Percentiles rank a stretch among this genome's conserved stretches.
Evolutionary conservation across 768 basidiomycete species (phyloP).

Genomic region (Glaciozyma martinii): DNA sequence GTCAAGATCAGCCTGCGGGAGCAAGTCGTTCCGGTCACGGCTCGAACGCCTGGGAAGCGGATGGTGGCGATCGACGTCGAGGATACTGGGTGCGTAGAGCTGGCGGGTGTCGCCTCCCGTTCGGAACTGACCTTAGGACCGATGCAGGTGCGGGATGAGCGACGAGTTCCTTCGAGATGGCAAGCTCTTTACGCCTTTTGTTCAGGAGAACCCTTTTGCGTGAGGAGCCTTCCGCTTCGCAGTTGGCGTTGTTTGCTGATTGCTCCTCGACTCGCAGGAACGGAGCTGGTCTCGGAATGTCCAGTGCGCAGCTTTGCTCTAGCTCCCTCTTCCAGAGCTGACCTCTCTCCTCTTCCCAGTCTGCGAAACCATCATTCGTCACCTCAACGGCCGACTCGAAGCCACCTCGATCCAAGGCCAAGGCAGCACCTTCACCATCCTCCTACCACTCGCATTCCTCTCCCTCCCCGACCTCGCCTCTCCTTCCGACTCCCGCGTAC

Average conservation of each 20-base stretch:
- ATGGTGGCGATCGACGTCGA: not conserved
- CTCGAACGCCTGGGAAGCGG: not conserved
- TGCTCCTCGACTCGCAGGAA: not conserved
- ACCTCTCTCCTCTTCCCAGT: not conserved
- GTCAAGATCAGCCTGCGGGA: not conserved
- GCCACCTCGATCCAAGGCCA: not conserved
- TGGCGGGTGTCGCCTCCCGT: too few species aligned
- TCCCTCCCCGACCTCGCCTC: not conserved
- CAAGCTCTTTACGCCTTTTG: not conserved
- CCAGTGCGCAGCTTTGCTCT: not conserved
- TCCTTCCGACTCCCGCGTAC: not conserved
- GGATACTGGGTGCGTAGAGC: not conserved
- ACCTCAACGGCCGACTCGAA: not conserved
- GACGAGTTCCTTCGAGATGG: not conserved
- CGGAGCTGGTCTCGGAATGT: not conserved
- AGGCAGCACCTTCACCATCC: not conserved
- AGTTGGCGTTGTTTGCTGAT: not conserved
- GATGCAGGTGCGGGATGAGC: not conserved
- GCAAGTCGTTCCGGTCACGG: not conserved
- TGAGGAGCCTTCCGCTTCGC: not conserved
- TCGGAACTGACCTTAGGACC: not conserved
- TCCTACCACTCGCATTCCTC: not conserved
- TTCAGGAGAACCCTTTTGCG: not conserved
- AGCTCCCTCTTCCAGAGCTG: not conserved
- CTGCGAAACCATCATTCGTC: not conserved